A percentile compares a stretch with the other conserved stretches of the same genome.
These are phyloP conservation scores for Schizochytrium sp. DNA, from an alignment of 108 stramenopile genomes.

Conservation along the genomic window DNA sequence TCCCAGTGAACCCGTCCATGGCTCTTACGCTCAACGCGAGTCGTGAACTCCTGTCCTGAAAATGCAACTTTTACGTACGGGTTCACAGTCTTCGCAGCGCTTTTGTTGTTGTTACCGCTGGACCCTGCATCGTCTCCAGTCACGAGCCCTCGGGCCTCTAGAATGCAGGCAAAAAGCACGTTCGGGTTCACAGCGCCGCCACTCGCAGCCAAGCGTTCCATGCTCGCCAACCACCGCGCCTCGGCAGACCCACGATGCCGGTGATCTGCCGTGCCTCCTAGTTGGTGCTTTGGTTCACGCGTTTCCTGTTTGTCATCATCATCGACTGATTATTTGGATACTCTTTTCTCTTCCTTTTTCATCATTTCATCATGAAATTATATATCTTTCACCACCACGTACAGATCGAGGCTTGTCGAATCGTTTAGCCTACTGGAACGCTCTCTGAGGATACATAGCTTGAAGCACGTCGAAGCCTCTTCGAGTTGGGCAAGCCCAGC, in stretches of 20 bases:
- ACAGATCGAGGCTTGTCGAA: no score
- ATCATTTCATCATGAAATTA: no score
- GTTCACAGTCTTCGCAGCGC: not conserved
- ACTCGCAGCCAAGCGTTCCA: not conserved
- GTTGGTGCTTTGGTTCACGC: no score
- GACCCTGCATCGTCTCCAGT: not conserved
- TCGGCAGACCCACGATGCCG: not conserved
- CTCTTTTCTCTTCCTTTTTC: no score
- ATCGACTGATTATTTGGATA: not conserved
- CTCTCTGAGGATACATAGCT: no score
- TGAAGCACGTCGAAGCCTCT: no score
- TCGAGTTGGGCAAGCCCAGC: no score
- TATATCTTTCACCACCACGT: no score
- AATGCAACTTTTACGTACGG: conserved; percentile 53
- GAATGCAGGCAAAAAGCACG: conserved; percentile 33
- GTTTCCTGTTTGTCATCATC: conserved; percentile 12
- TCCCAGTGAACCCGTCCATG: conserved; percentile 49
- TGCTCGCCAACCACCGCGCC: not conserved
- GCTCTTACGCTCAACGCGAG: conserved; percentile 37
- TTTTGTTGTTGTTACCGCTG: not conserved
- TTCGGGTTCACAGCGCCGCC: conserved; percentile 32
- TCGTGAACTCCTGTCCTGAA: conserved; percentile 54
- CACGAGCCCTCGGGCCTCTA: conserved; percentile 40
- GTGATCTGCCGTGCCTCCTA: no score
- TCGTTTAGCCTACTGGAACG: no score